These are phyloP conservation scores for Athelia sp. DNA, from an alignment of 1,284 basidiomycete genomes.

Conservation along the genomic window DNA sequence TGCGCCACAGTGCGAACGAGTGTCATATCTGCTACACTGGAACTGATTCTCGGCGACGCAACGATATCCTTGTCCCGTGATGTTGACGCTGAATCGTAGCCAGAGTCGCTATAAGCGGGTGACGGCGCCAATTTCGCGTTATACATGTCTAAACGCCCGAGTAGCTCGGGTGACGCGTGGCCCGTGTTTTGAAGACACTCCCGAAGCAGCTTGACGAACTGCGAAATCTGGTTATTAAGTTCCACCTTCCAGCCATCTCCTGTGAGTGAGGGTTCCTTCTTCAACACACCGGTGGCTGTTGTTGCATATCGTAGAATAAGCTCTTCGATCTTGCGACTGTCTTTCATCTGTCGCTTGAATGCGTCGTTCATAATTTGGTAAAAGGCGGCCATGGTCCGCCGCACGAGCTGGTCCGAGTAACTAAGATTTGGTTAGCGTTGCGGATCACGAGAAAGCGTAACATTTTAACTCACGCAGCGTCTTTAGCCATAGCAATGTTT, in stretches of 20 bases:
- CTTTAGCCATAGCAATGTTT: conserved; percentile 88
- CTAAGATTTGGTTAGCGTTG: conserved; percentile 33
- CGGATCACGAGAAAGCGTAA: neutral
- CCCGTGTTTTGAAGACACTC: conserved; percentile 72
- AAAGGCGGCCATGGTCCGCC: conserved; percentile 86
- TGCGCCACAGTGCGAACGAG: conserved; percentile 67
- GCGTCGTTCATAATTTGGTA: conserved; percentile 84
- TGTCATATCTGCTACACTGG: conserved; percentile 66
- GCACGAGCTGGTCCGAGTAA: conserved; percentile 82
- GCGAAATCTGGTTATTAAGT: conserved; percentile 85
- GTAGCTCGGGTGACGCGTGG: conserved; percentile 81
- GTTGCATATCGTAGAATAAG: conserved; percentile 95
- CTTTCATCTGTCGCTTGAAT: conserved; percentile 88
- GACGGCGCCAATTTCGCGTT: conserved; percentile 71
- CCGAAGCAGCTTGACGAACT: conserved; percentile 81
- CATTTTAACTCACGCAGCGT: conserved; percentile 68
- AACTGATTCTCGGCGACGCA: conserved; percentile 35
- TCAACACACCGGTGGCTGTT: conserved; percentile 77
- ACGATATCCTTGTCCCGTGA: conserved; percentile 53
- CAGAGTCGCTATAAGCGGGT: conserved; percentile 51
- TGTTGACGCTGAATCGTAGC: conserved; percentile 59
- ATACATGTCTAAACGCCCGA: conserved; percentile 78
- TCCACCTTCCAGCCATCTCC: conserved; percentile 90
- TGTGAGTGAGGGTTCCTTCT: conserved; percentile 74
- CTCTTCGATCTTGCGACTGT: conserved; percentile 95